phyloP scores from a whole-genome alignment of 805 yeast species.

The Nakazawaea pomicola region DNA sequence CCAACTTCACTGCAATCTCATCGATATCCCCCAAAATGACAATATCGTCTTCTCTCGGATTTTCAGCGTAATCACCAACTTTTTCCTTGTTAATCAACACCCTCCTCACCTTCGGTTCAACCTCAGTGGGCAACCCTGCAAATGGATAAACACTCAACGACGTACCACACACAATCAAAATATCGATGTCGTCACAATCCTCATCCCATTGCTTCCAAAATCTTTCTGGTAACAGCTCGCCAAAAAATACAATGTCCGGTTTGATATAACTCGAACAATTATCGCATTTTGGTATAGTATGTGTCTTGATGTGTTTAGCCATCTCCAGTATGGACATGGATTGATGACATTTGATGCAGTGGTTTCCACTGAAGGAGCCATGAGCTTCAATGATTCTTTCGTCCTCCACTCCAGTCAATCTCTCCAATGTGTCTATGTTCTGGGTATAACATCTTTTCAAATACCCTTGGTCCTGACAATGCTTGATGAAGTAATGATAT shows the following conservation, averaged over 20 bases:
- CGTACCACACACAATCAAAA: constrained; percentile 90
- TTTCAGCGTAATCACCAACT: constrained; percentile 65
- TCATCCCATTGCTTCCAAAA: constrained; percentile 70
- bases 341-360: constrained; percentile 70
- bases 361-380: constrained; percentile 84
- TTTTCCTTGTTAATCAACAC: constrained; percentile 68
- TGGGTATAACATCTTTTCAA: constrained; percentile 81
- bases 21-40: constrained; percentile 63
- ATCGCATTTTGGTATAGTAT: constrained; percentile 49
- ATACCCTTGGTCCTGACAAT: constrained; percentile 58
- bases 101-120: constrained; percentile 42
- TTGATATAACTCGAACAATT: constrained; percentile 75
- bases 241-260: constrained; percentile 93
- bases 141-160: constrained; percentile 88
- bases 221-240: constrained; percentile 72
- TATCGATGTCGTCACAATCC: constrained; percentile 46
- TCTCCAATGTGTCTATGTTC: constrained; percentile 88
- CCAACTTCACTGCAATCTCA: constrained; percentile 49
- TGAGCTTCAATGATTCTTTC: constrained; percentile 83
- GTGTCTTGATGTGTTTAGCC: constrained; percentile 32
- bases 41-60: constrained; percentile 56
- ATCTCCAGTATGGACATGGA: constrained; percentile 47
- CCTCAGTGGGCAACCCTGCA: constrained; percentile 74
- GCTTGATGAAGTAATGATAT: constrained; percentile 68
- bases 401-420: constrained; percentile 70